Evolutionary conservation across 2,329 filamentous ascomycete genomes (phyloP).

Genomic region (Curvularia lunata): DNA sequence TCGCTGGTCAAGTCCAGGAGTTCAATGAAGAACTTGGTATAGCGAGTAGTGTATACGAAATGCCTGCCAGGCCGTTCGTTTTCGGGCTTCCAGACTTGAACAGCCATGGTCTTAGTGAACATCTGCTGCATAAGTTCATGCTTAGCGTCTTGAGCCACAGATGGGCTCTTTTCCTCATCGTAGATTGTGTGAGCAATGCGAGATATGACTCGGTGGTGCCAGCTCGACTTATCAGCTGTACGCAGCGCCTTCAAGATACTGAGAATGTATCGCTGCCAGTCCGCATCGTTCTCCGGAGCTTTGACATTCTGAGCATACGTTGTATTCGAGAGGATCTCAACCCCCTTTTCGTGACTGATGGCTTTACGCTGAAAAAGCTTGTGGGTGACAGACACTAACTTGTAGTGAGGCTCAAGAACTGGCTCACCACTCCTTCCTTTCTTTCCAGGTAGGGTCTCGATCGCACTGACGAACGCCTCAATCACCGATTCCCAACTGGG

Average conservation of each 20-base stretch:
- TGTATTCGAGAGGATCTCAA: conserved; percentile 59
- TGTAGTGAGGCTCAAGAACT: conserved; percentile 90
- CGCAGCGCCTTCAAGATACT: conserved; percentile 66
- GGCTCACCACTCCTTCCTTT: conserved; percentile 72
- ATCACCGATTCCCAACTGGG: conserved; percentile 58
- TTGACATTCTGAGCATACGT: conserved; percentile 62
- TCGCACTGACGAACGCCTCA: conserved; percentile 63
- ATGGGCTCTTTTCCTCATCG: conserved; percentile 59
- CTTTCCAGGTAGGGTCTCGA: conserved; percentile 66
- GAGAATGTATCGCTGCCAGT: conserved; percentile 67
- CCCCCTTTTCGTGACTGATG: conserved; percentile 55
- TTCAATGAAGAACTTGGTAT: conserved; percentile 80
- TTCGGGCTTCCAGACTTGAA: conserved; percentile 95
- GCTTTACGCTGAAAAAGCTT: conserved; percentile 71
- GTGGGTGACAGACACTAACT: conserved; percentile 80
- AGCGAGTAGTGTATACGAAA: conserved; percentile 89
- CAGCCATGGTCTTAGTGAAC: conserved; percentile 92
- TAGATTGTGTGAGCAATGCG: conserved; percentile 71
- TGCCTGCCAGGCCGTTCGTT: conserved; percentile 83
- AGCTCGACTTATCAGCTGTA: conserved; percentile 85
- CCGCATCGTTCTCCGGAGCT: conserved; percentile 56
- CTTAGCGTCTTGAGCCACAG: conserved; percentile 68
- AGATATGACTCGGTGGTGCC: conserved; percentile 91
- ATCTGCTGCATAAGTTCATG: conserved; percentile 82
- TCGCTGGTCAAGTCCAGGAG: conserved; percentile 78